These are phyloP conservation scores for Trametes sanguinea DNA, from an alignment of 768 basidiomycete species.

Conservation along the genomic window DNA sequence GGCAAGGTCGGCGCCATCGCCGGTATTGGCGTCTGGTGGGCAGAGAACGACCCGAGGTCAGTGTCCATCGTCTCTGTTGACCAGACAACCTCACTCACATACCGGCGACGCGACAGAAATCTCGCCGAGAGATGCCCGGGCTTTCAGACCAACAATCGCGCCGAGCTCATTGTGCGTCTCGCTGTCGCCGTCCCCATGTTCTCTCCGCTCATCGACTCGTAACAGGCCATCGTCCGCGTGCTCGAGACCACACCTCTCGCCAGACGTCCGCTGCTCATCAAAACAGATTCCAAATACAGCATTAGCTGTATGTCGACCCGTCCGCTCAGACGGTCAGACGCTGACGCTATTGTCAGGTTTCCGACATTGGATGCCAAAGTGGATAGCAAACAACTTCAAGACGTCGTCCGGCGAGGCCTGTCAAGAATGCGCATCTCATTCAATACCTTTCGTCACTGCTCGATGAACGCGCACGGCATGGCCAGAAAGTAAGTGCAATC, in stretches of 20 bases:
- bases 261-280: constrained; percentile 64
- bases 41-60: constrained; percentile 61
- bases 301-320: constrained; percentile 60
- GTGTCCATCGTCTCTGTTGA: constrained; percentile 5
- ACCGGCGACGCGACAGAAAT: constrained; percentile 51
- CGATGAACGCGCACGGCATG: constrained; percentile 47
- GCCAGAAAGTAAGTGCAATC: constrained; percentile 49
- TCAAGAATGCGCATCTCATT: constrained; percentile 76
- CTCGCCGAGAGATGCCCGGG: constrained; percentile 82
- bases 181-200: not conserved
- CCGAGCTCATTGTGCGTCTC: constrained; percentile 74
- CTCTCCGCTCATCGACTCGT: not conserved
- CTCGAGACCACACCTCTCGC: constrained; percentile 69
- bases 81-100: not conserved
- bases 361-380: constrained; percentile 65
- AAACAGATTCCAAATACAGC: constrained; percentile 84
- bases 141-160: constrained; percentile 83
- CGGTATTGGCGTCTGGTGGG: constrained; percentile 93
- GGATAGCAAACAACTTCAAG: constrained; percentile 57
- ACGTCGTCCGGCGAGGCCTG: constrained; percentile 50
- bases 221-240: constrained; percentile 80
- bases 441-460: constrained; percentile 68
- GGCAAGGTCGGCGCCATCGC: constrained; percentile 67
- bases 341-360: constrained; percentile 51
- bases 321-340: not conserved